Evolutionary conservation across 176 grass and related monocot genomes (phyloP).

Genomic region (Musa beccarii): DNA sequence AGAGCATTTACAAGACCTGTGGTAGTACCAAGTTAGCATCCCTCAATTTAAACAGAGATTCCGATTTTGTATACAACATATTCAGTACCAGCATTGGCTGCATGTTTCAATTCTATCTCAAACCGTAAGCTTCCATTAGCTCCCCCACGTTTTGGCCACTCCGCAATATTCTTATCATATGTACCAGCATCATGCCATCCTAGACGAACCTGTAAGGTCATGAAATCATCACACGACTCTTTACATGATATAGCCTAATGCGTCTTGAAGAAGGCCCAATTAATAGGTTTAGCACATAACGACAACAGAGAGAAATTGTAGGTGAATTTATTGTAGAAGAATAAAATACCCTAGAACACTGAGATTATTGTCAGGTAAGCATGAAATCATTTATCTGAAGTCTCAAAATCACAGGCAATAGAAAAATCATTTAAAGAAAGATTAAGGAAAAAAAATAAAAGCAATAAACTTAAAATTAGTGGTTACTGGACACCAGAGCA

Average conservation of each 20-base stretch:
- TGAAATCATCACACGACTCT: background rate
- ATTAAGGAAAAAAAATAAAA: too few species aligned
- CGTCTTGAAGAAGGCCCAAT: background rate
- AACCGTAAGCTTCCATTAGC: conserved; percentile 94
- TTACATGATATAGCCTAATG: conserved; percentile 8
- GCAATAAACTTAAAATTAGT: too few species aligned
- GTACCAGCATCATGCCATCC: conserved; percentile 98
- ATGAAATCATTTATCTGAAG: too few species aligned
- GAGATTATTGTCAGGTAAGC: too few species aligned
- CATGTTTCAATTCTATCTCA: conserved; percentile 85
- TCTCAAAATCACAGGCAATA: too few species aligned
- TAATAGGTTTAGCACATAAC: too few species aligned
- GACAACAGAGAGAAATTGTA: too few species aligned
- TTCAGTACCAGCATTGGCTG: conserved; percentile 82
- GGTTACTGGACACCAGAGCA: too few species aligned
- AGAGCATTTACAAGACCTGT: conserved; percentile 12
- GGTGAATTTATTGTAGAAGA: too few species aligned
- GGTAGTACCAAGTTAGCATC: conserved; percentile 1
- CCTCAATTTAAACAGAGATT: conserved; percentile 3
- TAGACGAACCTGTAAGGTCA: conserved; percentile 49
- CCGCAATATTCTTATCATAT: conserved; percentile 83
- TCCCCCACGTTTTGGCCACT: conserved; percentile 76
- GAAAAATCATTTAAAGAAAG: too few species aligned
- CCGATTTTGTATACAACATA: background rate
- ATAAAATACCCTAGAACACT: too few species aligned